Base-by-base conservation (phyloP, 768 basidiomycete species). In the Lyophyllum semitale region DNA sequence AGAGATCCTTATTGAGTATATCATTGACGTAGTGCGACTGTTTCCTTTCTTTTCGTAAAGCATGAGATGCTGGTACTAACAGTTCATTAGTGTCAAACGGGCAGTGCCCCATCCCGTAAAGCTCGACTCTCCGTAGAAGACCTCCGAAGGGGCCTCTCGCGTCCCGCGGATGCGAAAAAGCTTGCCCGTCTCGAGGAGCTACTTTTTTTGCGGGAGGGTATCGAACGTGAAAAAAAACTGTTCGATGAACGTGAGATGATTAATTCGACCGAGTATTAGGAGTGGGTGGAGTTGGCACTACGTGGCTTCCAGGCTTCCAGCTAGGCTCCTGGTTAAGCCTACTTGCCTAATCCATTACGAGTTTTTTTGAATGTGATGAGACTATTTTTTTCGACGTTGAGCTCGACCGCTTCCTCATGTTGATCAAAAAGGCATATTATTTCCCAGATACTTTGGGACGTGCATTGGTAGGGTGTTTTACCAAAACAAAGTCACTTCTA, bases 181-280 rank as follows among this genome's bases (percentile, higher is more conserved):
- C 81, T 95, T 22, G 93, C 93, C 17, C 80, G 94, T 53, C 87
- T 95, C 85, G 93, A 96, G 68, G 94, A 96, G 66, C 72, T 96
- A 32, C 66, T 95, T 30, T 93, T 93, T 76, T 93, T 94, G 89
- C 91, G 94, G 67, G 92, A 93, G 67, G 93, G 93, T 63, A 95
- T 95, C 71, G 91, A 93, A 68, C 85, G 92, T 8, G 93, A 92
- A 3, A 82, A 88, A 43, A 85, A 84, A 11, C 88, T 92, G 65
- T 93, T 93, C 59, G 84, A 72, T 8, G 37, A 38, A 38, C 37
- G 18, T 18, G 77, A 78, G 43, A 68, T 73, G 26, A 70, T 73
- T 49, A 71, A 74, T 50, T 68, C 82, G 47, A 79, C 64, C 57
- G 79, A 81, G 46, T 78, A 79, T 61, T 80, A 71, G 70, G 37